Evolutionary conservation across 371 early-diverging fungal genomes (phyloP), one percentile per base, ranked within the genome.

Genomic region (Zancudomyces culisetae): DNA sequence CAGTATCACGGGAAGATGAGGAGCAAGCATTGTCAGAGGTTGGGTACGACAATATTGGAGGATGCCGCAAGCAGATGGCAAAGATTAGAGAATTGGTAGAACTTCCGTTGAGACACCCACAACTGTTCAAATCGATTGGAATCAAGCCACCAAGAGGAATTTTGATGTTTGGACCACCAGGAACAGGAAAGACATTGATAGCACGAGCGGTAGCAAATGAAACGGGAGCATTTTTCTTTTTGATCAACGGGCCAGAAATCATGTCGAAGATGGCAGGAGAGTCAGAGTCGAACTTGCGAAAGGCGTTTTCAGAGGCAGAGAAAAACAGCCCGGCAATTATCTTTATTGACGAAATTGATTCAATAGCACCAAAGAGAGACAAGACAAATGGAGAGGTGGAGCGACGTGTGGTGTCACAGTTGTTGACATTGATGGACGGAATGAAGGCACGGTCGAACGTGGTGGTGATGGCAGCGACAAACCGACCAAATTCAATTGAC

Each of bases 251-350:
- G 19, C 92, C 98, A 15, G 98, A 98, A 66, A 96, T 99, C 61
- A 89, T 97, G 24, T 97, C 97, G 68, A 99, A 98, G 96, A 98
- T 97, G 84, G 98, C 98, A 21, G 99, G 99, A 63, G 97, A 97
- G 8, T 98, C 98, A 41, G 85, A 95, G 2, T 86, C 90, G n/a
- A 80, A 96, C 43, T 94, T 99, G 2, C 81, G 99, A 41, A 96
- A 98, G 65, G 63, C 98, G 61, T 99, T 99, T 72, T 78, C 87
- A 2, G 87, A 78, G 23, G 99, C 99, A 43, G 88, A 91, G 70
- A 92, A 95, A 74, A 78, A 90, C 53, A 81, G 95, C 1, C 99
- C 98, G 2, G 92, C 94, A 68, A 98, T 99, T 56, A 87, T 99
- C 53, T 99, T 99, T 64, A 90, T 99, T 35, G 99, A 99, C 61